Conservation (phyloP, 2,329 filamentous ascomycete genomes). For the Pestalotiopsis sp. region DNA sequence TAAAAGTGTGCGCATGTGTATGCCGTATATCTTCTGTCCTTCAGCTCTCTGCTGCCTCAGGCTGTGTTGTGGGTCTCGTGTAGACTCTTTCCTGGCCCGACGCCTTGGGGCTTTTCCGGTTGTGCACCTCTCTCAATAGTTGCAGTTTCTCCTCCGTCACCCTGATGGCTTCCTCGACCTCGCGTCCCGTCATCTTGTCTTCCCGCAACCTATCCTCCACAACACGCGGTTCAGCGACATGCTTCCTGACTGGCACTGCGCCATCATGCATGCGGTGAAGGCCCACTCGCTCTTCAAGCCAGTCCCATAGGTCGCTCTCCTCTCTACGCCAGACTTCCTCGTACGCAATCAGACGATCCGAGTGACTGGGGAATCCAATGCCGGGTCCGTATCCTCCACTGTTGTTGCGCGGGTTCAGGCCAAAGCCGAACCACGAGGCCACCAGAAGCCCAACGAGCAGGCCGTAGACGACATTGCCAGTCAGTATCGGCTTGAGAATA, state of each 20-base stretch:
- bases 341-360: slow-evolving; percentile 78
- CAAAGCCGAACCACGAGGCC: slow-evolving; percentile 71
- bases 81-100: neutral
- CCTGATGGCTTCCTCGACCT: slow-evolving; percentile 77
- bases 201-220: slow-evolving; percentile 60
- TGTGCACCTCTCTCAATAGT: slow-evolving; percentile 72
- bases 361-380: slow-evolving; percentile 42
- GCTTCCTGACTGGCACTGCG: slow-evolving; percentile 42
- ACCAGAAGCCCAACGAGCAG: slow-evolving; percentile 73
- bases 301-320: slow-evolving; percentile 88
- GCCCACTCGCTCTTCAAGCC: slow-evolving; percentile 84
- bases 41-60: slow-evolving; percentile 3
- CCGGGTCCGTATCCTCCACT: slow-evolving; percentile 38
- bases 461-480: slow-evolving; percentile 74
- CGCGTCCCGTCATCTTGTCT: slow-evolving; percentile 67
- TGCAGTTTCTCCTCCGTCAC: slow-evolving; percentile 84
- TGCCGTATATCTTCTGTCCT: neutral
- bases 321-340: slow-evolving; percentile 91
- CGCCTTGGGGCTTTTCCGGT: slow-evolving; percentile 46
- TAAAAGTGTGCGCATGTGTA: neutral
- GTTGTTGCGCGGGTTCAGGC: slow-evolving; percentile 41
- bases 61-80: slow-evolving; percentile 7
- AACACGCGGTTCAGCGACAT: slow-evolving; percentile 52
- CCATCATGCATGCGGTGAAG: slow-evolving; percentile 58
- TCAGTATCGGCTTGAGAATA: slow-evolving; percentile 70